These are phyloP conservation scores for Exophiala bonariae DNA, from an alignment of 2,329 filamentous ascomycete species.

Conservation along the genomic window DNA sequence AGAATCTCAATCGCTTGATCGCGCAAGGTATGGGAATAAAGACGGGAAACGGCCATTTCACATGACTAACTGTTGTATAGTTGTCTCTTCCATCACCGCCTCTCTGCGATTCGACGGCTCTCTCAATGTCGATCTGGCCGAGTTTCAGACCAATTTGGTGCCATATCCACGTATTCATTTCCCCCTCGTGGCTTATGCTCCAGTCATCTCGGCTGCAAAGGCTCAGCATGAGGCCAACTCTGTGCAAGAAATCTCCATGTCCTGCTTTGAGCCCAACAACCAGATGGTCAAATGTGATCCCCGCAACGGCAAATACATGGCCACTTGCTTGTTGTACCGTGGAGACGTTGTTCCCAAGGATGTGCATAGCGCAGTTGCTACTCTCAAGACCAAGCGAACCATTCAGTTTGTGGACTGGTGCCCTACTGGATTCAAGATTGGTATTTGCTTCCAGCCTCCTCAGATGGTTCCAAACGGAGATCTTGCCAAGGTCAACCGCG, in stretches of 20 bases:
- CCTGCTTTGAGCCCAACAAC: constrained; percentile 99
- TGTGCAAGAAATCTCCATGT: constrained; percentile 97
- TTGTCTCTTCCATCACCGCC: constrained; percentile 97
- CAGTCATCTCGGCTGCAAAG: constrained; percentile 92
- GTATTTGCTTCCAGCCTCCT: constrained; percentile 99
- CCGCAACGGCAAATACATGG: constrained; percentile 99
- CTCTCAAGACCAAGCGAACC: constrained; percentile 98
- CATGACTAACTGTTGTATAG: constrained; percentile 45
- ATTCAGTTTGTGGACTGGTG: constrained; percentile 99
- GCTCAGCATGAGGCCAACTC: constrained; percentile 97
- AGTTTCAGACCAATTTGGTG: constrained; percentile 99
- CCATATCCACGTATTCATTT: constrained; percentile 99
- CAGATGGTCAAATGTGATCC: constrained; percentile 99
- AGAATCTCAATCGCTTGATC: constrained; percentile 98
- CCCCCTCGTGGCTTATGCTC: constrained; percentile 94
- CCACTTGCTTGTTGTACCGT: constrained; percentile 95
- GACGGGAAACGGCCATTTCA: constrained; percentile 30
- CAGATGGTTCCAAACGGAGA: constrained; percentile 96
- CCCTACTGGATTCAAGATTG: constrained; percentile 99
- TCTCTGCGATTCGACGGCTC: constrained; percentile 98
- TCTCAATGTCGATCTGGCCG: constrained; percentile 98
- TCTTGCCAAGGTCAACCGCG: constrained; percentile 95
- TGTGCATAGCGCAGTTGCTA: constrained; percentile 85
- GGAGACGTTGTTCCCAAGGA: constrained; percentile 98
- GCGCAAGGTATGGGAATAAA: constrained; percentile 70